Conservation (phyloP, 1,139 yeast genomes). For the Yamadazyma atmosphaerica region DNA sequence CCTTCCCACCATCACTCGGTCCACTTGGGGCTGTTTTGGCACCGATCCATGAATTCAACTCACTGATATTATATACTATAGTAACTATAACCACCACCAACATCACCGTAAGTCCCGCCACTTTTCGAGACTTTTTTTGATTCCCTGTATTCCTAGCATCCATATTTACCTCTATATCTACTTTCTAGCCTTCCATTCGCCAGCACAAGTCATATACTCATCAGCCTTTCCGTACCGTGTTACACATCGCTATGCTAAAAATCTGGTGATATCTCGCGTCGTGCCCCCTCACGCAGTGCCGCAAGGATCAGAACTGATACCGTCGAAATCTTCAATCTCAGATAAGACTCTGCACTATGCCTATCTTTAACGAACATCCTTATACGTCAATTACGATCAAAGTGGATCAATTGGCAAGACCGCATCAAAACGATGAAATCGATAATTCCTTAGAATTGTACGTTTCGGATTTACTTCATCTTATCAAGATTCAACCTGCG, state of each 20-base stretch:
- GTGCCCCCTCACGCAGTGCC: no score
- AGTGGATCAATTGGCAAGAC: slow-evolving; percentile 41
- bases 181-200: neutral
- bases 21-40: neutral
- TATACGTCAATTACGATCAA: slow-evolving; percentile 46
- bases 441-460: slow-evolving; percentile 39
- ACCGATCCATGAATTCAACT: slow-evolving; percentile 10
- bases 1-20: no score
- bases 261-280: no score
- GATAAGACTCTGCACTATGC: no score
- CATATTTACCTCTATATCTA: neutral
- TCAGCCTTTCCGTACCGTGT: no score
- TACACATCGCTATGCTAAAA: no score
- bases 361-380: slow-evolving; percentile 43
- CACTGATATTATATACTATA: slow-evolving; percentile 7
- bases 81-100: slow-evolving; percentile 6
- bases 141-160: no score
- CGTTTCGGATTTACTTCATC: slow-evolving; percentile 37
- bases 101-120: slow-evolving; percentile 4
- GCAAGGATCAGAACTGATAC: no score
- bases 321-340: no score
- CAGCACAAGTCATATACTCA: no score
- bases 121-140: no score
- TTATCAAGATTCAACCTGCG: slow-evolving; percentile 39
- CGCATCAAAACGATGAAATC: slow-evolving; percentile 32